Base-by-base conservation (phyloP, 1,284 basidiomycete species). In the Apiotrichum sp. region DNA sequence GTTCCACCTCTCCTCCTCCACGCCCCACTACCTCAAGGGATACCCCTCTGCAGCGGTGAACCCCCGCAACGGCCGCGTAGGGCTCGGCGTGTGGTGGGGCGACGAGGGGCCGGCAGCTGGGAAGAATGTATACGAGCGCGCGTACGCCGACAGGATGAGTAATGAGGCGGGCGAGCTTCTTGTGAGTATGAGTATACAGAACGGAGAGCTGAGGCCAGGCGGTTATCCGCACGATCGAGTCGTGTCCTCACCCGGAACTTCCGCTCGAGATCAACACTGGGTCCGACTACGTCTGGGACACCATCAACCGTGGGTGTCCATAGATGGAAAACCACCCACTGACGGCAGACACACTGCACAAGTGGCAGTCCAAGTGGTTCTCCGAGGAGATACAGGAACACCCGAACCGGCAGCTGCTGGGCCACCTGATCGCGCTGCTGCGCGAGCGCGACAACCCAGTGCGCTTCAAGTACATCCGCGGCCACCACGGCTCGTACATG, bases 391-490 rank as follows among this genome's bases (percentile, higher is more conserved):
- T 47, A 3, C 14, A 16, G 32, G 13, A 10, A 2, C 14, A 36
- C n/a, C 45, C 45, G 5, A 35, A 47, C 45, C 45, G 45, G n/a
- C 11, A 31, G 9, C 11, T 47, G 13, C 10, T 47, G 14, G 16
- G 31, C 31, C 45, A 47, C 45, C n/a, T 47, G 14, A 47, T 47
- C 14, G 45, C 34, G 5, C 45, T 47, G 6, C 45, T 47, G n/a
- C 45, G 45, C 33, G 45, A 47, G 45, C 45, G 45, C 33, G 33
- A 47, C 7, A 32, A 35, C 10, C 45, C 45, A 1, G 45, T 47
- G 3, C 45, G 45, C 11, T 47, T 47, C 45, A 47, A 47, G 45
- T 47, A 33, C 14, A 47, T 47, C n/a, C 45, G 45, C 33, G 45
- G 45, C 4, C 45, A 47, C 33, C 33, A 34, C 14, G 45, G 45